Evolutionary conservation across 1,284 basidiomycete genomes (phyloP).

Genomic region (Ceratobasidium sp.): DNA sequence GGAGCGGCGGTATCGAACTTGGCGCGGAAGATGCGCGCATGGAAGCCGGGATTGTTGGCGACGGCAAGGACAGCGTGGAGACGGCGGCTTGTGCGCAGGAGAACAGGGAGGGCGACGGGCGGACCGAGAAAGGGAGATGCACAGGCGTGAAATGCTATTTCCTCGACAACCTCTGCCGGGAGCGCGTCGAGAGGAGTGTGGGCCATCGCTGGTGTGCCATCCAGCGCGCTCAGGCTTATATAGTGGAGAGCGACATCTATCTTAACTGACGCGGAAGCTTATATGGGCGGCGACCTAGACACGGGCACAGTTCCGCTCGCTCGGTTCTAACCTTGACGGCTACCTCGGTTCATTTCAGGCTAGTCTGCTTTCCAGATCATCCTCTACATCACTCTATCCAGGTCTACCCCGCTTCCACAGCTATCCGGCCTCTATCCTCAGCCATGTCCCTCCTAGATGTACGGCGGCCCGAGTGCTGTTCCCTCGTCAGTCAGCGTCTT

Average conservation of each 20-base stretch:
- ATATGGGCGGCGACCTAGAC: too few species aligned
- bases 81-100: conserved; percentile 51
- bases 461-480: conserved; percentile 35
- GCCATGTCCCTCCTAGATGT: conserved; percentile 13
- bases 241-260: conserved; percentile 10
- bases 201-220: neutral
- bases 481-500: conserved; percentile 2
- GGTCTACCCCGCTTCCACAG: neutral
- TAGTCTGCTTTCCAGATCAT: too few species aligned
- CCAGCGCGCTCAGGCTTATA: neutral
- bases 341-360: conserved; percentile 18
- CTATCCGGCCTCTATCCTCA: too few species aligned
- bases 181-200: conserved; percentile 46
- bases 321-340: conserved; percentile 6
- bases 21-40: conserved; percentile 53
- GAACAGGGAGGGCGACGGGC: conserved; percentile 42
- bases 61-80: conserved; percentile 49
- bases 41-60: conserved; percentile 52
- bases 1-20: conserved; percentile 54
- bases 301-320: conserved; percentile 5
- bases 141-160: conserved; percentile 51
- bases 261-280: too few species aligned
- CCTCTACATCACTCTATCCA: too few species aligned
- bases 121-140: conserved; percentile 35
- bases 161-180: conserved; percentile 53